Percentiles rank a stretch among this genome's conserved stretches.
Evolutionary conservation across 1,284 basidiomycete species (phyloP).

Genomic region (Fomitopsis pinicola): DNA sequence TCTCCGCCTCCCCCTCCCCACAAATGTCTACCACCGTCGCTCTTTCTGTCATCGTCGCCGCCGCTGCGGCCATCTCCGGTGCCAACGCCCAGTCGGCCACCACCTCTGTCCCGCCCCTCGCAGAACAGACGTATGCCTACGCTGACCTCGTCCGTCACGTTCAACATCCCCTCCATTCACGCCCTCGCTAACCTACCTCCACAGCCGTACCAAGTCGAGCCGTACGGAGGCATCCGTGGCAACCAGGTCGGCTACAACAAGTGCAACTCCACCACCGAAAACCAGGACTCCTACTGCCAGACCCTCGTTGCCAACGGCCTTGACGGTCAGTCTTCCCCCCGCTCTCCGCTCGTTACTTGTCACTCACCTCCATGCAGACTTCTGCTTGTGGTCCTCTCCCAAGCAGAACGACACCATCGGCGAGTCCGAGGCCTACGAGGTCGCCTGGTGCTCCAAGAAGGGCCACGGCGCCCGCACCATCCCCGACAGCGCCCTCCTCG

Average conservation of each 20-base stretch:
- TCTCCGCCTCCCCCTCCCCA: too few species aligned
- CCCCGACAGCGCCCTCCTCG: conserved; percentile 55
- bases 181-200: background rate
- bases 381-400: conserved; percentile 60
- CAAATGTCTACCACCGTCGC: conserved; percentile 36
- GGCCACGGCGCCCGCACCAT: conserved; percentile 64
- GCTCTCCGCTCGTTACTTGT: background rate
- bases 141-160: conserved; percentile 38
- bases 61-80: conserved; percentile 30
- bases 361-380: conserved; percentile 35
- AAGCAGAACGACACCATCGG: conserved; percentile 47
- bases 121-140: conserved; percentile 47
- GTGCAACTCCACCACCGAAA: conserved; percentile 69
- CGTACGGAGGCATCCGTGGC: conserved; percentile 47
- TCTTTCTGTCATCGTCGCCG: conserved; percentile 39
- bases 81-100: conserved; percentile 32
- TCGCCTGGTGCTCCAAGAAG: conserved; percentile 72
- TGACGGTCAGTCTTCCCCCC: conserved; percentile 36
- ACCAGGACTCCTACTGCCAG: conserved; percentile 58
- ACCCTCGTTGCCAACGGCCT: conserved; percentile 51
- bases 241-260: conserved; percentile 60
- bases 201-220: conserved; percentile 56
- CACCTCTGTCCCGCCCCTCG: conserved; percentile 39
- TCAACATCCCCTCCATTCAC: background rate
- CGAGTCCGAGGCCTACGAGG: conserved; percentile 61